Conservation (phyloP, 495 filamentous ascomycete species). For the Xylaria curta region DNA sequence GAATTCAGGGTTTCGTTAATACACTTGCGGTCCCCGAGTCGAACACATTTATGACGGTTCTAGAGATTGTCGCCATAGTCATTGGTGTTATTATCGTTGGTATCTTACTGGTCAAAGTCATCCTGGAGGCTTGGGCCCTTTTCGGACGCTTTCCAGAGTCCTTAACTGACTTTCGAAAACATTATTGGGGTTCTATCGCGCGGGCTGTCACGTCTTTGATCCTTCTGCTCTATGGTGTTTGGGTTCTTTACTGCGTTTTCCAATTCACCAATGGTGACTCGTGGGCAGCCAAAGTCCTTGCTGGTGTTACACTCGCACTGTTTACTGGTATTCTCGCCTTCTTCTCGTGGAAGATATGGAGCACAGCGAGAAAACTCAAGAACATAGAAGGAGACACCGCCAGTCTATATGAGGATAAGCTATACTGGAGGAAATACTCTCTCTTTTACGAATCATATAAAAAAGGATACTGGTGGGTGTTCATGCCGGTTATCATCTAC, state of each 20-base stretch:
- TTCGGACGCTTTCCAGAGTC: constrained; percentile 86
- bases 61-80: constrained; percentile 86
- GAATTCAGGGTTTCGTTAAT: constrained; percentile 77
- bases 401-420: constrained; percentile 84
- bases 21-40: constrained; percentile 81
- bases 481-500: constrained; percentile 89
- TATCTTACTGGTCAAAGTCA: constrained; percentile 89
- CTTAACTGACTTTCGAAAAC: constrained; percentile 84
- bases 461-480: constrained; percentile 94
- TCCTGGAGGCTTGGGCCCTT: constrained; percentile 89
- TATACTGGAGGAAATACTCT: constrained; percentile 93
- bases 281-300: constrained; percentile 89
- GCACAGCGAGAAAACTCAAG: constrained; percentile 75
- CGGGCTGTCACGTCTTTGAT: constrained; percentile 91
- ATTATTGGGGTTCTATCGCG: constrained; percentile 91
- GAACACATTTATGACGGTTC: constrained; percentile 95
- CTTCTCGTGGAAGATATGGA: constrained; percentile 84
- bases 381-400: constrained; percentile 73
- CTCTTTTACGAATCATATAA: constrained; percentile 97
- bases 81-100: constrained; percentile 84
- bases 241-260: constrained; percentile 95
- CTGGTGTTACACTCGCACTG: constrained; percentile 76
- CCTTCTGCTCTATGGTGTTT: constrained; percentile 89
- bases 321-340: constrained; percentile 81
- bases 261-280: constrained; percentile 94